phyloP scores from a whole-genome alignment of 2,329 filamentous ascomycete species.

The Calonectria fujianensis region DNA sequence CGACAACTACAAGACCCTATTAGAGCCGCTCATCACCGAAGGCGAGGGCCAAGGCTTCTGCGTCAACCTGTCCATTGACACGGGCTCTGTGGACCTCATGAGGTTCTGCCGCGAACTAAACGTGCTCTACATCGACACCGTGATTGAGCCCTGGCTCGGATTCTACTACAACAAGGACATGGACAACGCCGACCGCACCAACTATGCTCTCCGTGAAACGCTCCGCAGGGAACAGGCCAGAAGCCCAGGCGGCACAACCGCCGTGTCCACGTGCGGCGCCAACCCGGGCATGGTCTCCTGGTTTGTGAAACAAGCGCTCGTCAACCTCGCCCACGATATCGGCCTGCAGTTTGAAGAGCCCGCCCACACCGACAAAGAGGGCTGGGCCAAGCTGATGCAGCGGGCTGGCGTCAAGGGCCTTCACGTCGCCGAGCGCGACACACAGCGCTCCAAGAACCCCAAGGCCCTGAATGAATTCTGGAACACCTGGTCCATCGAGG shows the following conservation, averaged over 20 bases:
- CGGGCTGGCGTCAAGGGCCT: slow-evolving; percentile 5
- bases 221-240: slow-evolving; percentile 1
- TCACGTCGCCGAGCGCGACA: slow-evolving; percentile 24
- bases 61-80: slow-evolving; percentile 17
- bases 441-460: slow-evolving; percentile 13
- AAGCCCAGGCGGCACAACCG: slow-evolving; percentile 10
- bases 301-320: slow-evolving; percentile 17
- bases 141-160: slow-evolving; percentile 22
- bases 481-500: slow-evolving; percentile 23
- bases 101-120: slow-evolving; percentile 9
- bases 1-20: slow-evolving; percentile 4
- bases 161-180: slow-evolving; percentile 18
- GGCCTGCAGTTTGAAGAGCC: slow-evolving; percentile 14
- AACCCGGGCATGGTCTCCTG: slow-evolving; percentile 24
- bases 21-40: background rate
- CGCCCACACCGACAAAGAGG: background rate
- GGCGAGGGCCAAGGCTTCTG: slow-evolving; percentile 21
- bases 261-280: slow-evolving; percentile 5
- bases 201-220: slow-evolving; percentile 14
- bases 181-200: slow-evolving; percentile 21
- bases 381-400: slow-evolving; percentile 21
- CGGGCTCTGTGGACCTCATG: slow-evolving; percentile 10
- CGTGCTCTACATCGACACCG: slow-evolving; percentile 26
- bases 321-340: slow-evolving; percentile 15
- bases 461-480: background rate